A percentile compares a stretch with the other conserved stretches of the same genome.
These are phyloP conservation scores for Parasitella parasitica DNA, from an alignment of 371 early-diverging fungal genomes.

Conservation along the genomic window DNA sequence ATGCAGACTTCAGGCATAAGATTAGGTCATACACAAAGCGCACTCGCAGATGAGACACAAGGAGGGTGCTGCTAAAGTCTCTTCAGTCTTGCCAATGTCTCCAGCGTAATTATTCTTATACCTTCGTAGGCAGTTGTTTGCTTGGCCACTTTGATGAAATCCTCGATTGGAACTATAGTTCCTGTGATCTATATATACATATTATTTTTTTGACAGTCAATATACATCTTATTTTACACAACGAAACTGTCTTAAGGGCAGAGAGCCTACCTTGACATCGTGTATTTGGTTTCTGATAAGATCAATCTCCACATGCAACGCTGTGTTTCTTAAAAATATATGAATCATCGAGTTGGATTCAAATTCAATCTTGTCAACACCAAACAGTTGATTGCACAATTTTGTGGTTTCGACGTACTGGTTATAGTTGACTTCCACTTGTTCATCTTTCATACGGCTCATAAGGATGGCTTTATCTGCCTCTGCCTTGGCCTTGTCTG, in stretches of 20 bases:
- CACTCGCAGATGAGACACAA: conserved; percentile 44
- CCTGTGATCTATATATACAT: conserved; percentile 1
- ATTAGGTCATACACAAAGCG: conserved; percentile 46
- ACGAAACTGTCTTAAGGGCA: not conserved
- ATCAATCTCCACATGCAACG: conserved; percentile 4
- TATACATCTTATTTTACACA: not conserved
- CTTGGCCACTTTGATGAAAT: conserved; percentile 1
- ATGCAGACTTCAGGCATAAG: conserved; percentile 57
- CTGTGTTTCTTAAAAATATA: not conserved
- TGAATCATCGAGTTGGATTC: not conserved
- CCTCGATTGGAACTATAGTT: conserved; percentile 2
- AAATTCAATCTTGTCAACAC: conserved; percentile 9
- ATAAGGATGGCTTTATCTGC: not conserved
- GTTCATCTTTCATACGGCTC: not conserved
- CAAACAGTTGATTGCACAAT: not conserved
- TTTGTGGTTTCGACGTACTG: conserved; percentile 1
- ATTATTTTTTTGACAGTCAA: not conserved
- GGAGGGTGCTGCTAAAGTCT: conserved; percentile 29
- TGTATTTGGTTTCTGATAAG: not conserved
- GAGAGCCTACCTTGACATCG: not conserved
- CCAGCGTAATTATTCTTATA: conserved; percentile 4
- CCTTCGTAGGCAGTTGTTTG: conserved; percentile 6
- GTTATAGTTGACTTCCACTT: not conserved
- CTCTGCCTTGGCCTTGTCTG: not conserved
- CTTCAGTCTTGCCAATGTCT: conserved; percentile 8